Percentiles rank a stretch among this genome's conserved stretches.
Conservation (phyloP, 345 rosid species). For the Hypericum perforatum region DNA sequence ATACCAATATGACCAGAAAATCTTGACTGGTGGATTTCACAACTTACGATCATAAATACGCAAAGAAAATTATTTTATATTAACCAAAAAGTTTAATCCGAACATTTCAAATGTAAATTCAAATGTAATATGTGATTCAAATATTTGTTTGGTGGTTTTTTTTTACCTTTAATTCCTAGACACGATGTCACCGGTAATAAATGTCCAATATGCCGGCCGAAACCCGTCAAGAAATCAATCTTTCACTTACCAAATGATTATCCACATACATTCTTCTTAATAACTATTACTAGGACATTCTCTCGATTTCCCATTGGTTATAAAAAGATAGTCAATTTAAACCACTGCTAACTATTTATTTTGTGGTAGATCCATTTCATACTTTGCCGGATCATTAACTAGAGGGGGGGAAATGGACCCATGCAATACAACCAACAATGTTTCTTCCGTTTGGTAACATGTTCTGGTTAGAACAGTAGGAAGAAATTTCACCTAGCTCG, state of each 20-base stretch:
- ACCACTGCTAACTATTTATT: constrained; percentile 20
- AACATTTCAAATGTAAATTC: too few species aligned
- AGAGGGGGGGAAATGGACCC: constrained; percentile 1
- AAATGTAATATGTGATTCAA: too few species aligned
- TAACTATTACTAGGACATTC: constrained; percentile 14
- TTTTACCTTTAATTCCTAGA: constrained; percentile 13
- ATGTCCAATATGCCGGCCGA: constrained; percentile 27
- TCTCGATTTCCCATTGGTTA: constrained; percentile 7
- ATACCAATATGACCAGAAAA: too few species aligned
- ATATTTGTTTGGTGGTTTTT: too few species aligned
- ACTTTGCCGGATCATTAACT: constrained; percentile 11
- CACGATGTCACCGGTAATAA: constrained; percentile 11
- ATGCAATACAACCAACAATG: neutral
- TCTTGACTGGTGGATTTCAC: too few species aligned
- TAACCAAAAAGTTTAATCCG: too few species aligned
- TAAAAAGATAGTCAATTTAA: neutral
- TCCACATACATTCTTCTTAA: constrained; percentile 3
- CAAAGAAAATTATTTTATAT: too few species aligned
- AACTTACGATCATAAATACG: too few species aligned
- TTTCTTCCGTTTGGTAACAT: neutral
- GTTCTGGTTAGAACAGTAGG: too few species aligned
- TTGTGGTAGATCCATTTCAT: constrained; percentile 30
- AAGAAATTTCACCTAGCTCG: neutral
- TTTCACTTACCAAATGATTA: constrained; percentile 17
- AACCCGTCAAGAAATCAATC: constrained; percentile 21